Percentiles rank a stretch among this genome's conserved stretches.
phyloP scores from a whole-genome alignment of 1,284 basidiomycete genomes.

The Boletus mariae region DNA sequence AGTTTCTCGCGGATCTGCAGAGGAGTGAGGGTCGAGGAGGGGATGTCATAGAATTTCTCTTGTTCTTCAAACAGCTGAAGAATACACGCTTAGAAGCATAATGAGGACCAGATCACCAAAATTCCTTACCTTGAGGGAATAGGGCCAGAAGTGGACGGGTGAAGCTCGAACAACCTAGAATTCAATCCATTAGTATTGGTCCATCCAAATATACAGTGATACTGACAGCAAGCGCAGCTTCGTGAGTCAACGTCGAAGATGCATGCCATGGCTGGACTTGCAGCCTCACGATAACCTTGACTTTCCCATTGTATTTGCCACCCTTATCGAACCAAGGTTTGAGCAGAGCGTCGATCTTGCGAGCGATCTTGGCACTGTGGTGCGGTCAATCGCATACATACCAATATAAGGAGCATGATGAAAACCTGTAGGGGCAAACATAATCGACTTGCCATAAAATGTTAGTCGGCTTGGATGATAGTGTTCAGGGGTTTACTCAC shows the following conservation, averaged over 20 bases:
- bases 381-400: constrained; percentile 1
- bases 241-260: constrained; percentile 71
- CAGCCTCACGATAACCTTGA: constrained; percentile 75
- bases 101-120: not conserved
- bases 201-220: not conserved
- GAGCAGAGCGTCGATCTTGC: constrained; percentile 57
- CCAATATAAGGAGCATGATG: not conserved
- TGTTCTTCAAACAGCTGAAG: constrained; percentile 73
- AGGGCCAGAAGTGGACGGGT: constrained; percentile 77
- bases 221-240: constrained; percentile 78
- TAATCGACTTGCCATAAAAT: constrained; percentile 63
- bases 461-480: not conserved
- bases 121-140: constrained; percentile 59
- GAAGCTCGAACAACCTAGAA: constrained; percentile 58
- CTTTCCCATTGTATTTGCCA: constrained; percentile 72
- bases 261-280: constrained; percentile 87
- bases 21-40: constrained; percentile 66
- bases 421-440: constrained; percentile 80
- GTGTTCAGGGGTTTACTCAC: constrained; percentile 39
- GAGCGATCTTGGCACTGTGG: constrained; percentile 57
- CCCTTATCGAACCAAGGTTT: constrained; percentile 56
- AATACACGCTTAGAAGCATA: constrained; percentile 5
- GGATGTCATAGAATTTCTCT: constrained; percentile 75
- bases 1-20: constrained; percentile 76
- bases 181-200: not conserved